phyloP scores from a whole-genome alignment of 352 stramenopile species.

The Phytophthora niederhauseri region DNA sequence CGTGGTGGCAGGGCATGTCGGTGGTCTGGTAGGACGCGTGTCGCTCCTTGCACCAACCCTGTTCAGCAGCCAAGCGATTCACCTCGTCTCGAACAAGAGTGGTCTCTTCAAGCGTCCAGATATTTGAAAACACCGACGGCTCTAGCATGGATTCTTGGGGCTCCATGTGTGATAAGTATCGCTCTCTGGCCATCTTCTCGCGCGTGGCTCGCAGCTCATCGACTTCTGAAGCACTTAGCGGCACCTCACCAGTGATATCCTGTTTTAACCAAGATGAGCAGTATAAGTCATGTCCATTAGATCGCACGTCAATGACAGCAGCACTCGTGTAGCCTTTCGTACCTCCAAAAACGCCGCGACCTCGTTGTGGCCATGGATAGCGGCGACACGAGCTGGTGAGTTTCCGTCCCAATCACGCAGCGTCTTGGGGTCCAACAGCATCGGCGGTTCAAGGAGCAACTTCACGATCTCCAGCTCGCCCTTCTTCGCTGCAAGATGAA shows the following conservation, averaged over 20 bases:
- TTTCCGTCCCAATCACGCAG: constrained; percentile 71
- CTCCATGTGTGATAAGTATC: constrained; percentile 62
- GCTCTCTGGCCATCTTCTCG: constrained; percentile 47
- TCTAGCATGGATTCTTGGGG: constrained; percentile 48
- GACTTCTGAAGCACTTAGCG: constrained; percentile 29
- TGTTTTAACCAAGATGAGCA: constrained; percentile 3
- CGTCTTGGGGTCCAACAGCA: constrained; percentile 31
- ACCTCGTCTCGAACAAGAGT: constrained; percentile 46
- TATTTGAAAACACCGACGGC: constrained; percentile 45
- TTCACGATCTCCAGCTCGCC: constrained; percentile 60
- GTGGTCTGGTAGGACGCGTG: constrained; percentile 87
- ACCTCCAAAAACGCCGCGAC: constrained; percentile 50
- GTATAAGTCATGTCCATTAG: background rate
- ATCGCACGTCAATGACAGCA: constrained; percentile 3
- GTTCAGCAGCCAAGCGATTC: constrained; percentile 37
- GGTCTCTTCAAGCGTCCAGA: constrained; percentile 66
- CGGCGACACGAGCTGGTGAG: constrained; percentile 50
- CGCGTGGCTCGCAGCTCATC: constrained; percentile 36
- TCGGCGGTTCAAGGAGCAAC: constrained; percentile 45
- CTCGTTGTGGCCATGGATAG: constrained; percentile 47
- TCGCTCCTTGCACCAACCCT: constrained; percentile 79
- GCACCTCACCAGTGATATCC: constrained; percentile 24
- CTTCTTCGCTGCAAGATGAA: constrained; percentile 73
- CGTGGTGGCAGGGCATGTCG: constrained; percentile 81
- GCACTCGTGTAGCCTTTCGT: background rate